Evolutionary conservation across 202 grass and related monocot species (phyloP), one percentile per base, ranked within the genome.

Genomic region (Cymbopogon flexuosus): DNA sequence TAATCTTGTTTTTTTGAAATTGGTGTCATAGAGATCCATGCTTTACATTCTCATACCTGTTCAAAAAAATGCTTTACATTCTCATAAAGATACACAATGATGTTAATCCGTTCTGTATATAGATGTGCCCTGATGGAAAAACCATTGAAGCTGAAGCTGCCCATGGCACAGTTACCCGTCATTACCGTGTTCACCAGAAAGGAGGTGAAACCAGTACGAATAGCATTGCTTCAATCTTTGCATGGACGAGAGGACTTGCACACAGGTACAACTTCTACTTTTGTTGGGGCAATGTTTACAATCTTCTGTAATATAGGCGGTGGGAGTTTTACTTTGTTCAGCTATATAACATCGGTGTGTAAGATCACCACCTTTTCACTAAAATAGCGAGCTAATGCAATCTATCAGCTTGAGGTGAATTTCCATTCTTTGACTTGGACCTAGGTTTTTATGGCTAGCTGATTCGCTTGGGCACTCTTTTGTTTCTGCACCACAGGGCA

Each of bases 201-300:
- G 90, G 90, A 78, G 96, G 96, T 68, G 96, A 99, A 90, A 99
- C 96, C 33, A 99, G 96, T 73, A 99, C 96, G 35, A 99, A 99
- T 73, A 95, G 92, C 85, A 99, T 99, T 88, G 96, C 96, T 86
- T 99, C 96, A 56, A 99, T 99, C 83, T 99, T 95, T 88, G 96
- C 96, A 24, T 99, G 96, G 96, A 89, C 96, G 42, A 89, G 92
- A 76, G 96, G 96, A 80, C 96, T 99, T 81, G 84, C 90, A 46
- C 96, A 99, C 90, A 95, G 96, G 96, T 99, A 63, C 49, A 51
- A 10, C 21, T 74, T 12, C 34, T 65, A 35, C 47, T 31, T 41
- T 18, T 62, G 45, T 81, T 6, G 62, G 58, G 3, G 27, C 62
- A 37, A 8, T 1, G 35, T 10, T 43, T 36, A 22, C 30, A 62